Conservation (phyloP, 225 moss, liverwort and hornwort genomes). For the Asterella californica region DNA sequence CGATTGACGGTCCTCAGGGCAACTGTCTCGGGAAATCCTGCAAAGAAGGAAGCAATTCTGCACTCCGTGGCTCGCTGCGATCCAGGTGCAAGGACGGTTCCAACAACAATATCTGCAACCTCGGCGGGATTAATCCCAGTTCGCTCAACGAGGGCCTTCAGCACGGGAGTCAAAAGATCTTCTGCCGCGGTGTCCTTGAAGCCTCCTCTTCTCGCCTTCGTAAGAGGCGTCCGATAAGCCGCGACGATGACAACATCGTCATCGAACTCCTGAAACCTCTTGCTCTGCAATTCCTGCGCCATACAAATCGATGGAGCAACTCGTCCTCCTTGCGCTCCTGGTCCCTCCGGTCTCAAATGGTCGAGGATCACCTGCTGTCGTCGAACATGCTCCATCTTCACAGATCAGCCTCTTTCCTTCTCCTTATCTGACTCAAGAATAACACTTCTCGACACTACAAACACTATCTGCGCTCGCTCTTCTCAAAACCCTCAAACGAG, state of each 20-base stretch:
- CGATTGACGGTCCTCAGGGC: constrained; percentile 84
- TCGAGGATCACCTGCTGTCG: constrained; percentile 47
- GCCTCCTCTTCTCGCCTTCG: constrained; percentile 61
- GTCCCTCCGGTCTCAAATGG: constrained; percentile 37
- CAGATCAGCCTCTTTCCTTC: constrained; percentile 4
- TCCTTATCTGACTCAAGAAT: neutral
- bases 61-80: constrained; percentile 83
- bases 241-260: constrained; percentile 40
- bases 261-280: constrained; percentile 23
- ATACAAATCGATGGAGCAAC: constrained; percentile 18
- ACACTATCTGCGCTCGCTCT: neutral
- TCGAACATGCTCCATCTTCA: constrained; percentile 36
- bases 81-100: constrained; percentile 74
- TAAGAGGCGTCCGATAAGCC: constrained; percentile 41
- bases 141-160: constrained; percentile 73
- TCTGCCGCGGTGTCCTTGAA: constrained; percentile 85
- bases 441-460: neutral
- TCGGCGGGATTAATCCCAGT: constrained; percentile 70
- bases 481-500: neutral
- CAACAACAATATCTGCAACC: constrained; percentile 86
- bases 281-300: constrained; percentile 24
- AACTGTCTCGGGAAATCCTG: constrained; percentile 87
- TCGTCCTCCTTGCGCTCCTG: constrained; percentile 5
- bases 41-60: constrained; percentile 84
- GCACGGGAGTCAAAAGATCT: constrained; percentile 75